Evolutionary conservation across 2,329 filamentous ascomycete species (phyloP), one percentile per base, ranked within the genome.

Genomic region (Xylariaceae sp.): DNA sequence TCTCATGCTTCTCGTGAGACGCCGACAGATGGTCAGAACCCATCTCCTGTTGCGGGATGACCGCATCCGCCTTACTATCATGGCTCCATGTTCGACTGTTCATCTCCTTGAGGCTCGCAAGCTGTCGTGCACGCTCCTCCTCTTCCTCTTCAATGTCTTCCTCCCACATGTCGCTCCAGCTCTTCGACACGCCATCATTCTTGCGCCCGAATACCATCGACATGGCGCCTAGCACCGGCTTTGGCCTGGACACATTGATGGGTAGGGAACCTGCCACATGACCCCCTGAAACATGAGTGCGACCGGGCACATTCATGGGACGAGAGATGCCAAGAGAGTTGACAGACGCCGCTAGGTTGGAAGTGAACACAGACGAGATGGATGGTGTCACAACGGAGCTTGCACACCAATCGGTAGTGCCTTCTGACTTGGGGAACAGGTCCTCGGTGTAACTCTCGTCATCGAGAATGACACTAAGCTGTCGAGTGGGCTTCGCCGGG

Each of bases 131-230:
- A 62, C 81, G 81, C 70, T 88, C 84, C 68, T 88, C 83, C 67
- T 89, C 84, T 63, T 88, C 86, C 64, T 89, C 87, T 69, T 94
- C 92, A 51, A 80, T 78, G 56, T 97, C 93, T 73, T 97, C 93
- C 60, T 97, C 93, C 88, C 92, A 97, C 74, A 97, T 86, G 73
- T 99, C 94, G 70, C 92, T 96, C 94, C 94, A 99, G 80, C 94
- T 97, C 87, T 97, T 97, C 58, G 94, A 96, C 52, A 95, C 90
- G 52, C 83, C 79, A 51, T 93, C 88, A 63, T 85, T 83, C 72
- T 88, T 86, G 70, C 86, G 86, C 55, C 89, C 90, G 72, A 96
- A 93, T 54, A 93, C 84, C 71, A 88, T 84, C 3, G 89, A 86
- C 81, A 93, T 87, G 62, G 89, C 87, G 56, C 84, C 80, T 66